Conservation (phyloP, 306 rosid species). For the Castanea mollissima region DNA sequence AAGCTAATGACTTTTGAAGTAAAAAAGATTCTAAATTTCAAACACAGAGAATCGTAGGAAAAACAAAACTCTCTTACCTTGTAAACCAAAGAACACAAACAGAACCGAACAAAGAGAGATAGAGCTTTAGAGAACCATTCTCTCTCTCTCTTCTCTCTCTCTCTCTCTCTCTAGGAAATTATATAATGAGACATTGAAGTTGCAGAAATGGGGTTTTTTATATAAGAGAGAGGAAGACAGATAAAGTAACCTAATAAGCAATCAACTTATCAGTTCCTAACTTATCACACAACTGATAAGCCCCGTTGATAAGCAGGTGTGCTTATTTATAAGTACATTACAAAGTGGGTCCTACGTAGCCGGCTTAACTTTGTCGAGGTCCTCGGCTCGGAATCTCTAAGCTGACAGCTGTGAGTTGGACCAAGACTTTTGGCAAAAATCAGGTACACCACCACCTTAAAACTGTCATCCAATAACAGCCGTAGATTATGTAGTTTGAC, state of each 20-base stretch:
- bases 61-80: slow-evolving; percentile 49
- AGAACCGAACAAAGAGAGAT: slow-evolving; percentile 40
- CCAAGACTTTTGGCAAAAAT: slow-evolving; percentile 3
- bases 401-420: slow-evolving; percentile 60
- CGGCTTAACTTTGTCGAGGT: slow-evolving; percentile 65
- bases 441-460: background rate
- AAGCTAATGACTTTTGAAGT: slow-evolving; percentile 33
- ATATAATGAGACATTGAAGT: slow-evolving; percentile 46
- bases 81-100: slow-evolving; percentile 38
- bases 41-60: slow-evolving; percentile 6
- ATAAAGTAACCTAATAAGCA: slow-evolving; percentile 30
- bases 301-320: accelerated
- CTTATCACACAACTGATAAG: background rate
- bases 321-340: slow-evolving; percentile 23
- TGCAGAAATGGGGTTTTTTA: slow-evolving; percentile 62
- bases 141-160: slow-evolving; percentile 9
- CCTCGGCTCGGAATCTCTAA: slow-evolving; percentile 89
- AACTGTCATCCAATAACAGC: accelerated
- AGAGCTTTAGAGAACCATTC: slow-evolving; percentile 26
- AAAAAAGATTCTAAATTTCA: slow-evolving; percentile 53
- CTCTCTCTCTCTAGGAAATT: slow-evolving; percentile 48
- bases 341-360: slow-evolving; percentile 59
- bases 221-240: slow-evolving; percentile 59
- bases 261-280: accelerated
- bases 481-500: background rate